A percentile compares a stretch with the other conserved stretches of the same genome.
Conservation (phyloP, 2,329 filamentous ascomycete genomes). For the Nectriaceae sp. region DNA sequence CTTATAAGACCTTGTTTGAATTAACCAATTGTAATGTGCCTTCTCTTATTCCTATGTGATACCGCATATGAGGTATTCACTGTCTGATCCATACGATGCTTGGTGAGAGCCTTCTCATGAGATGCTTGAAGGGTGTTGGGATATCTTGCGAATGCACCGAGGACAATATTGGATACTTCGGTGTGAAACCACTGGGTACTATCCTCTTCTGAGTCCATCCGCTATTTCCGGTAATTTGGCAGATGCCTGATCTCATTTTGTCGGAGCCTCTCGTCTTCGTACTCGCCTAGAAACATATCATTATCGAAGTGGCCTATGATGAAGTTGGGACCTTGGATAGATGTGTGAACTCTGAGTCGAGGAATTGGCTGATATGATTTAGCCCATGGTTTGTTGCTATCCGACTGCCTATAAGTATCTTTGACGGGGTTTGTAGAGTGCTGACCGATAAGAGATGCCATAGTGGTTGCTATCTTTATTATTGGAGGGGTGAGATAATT, state of each 20-base stretch:
- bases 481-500: no score
- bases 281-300: neutral
- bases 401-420: no score
- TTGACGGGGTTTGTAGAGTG: no score
- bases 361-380: slow-evolving; percentile 1
- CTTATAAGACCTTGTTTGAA: slow-evolving; percentile 1
- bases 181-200: slow-evolving; percentile 3
- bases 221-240: slow-evolving; percentile 3
- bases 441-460: no score
- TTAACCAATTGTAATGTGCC: slow-evolving; percentile 1
- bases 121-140: slow-evolving; percentile 1
- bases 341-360: slow-evolving; percentile 1
- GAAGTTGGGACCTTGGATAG: neutral
- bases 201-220: slow-evolving; percentile 2
- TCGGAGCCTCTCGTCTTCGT: neutral
- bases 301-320: slow-evolving; percentile 1
- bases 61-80: slow-evolving; percentile 2
- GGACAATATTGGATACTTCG: slow-evolving; percentile 4
- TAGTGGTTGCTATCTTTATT: no score
- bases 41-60: slow-evolving; percentile 2
- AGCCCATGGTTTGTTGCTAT: slow-evolving; percentile 1
- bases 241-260: neutral
- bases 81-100: slow-evolving; percentile 1
- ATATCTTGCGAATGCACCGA: slow-evolving; percentile 2
- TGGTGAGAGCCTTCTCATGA: slow-evolving; percentile 3